phyloP scores from a whole-genome alignment of 2,329 filamentous ascomycete genomes.

The Bretziella fagacearum region DNA sequence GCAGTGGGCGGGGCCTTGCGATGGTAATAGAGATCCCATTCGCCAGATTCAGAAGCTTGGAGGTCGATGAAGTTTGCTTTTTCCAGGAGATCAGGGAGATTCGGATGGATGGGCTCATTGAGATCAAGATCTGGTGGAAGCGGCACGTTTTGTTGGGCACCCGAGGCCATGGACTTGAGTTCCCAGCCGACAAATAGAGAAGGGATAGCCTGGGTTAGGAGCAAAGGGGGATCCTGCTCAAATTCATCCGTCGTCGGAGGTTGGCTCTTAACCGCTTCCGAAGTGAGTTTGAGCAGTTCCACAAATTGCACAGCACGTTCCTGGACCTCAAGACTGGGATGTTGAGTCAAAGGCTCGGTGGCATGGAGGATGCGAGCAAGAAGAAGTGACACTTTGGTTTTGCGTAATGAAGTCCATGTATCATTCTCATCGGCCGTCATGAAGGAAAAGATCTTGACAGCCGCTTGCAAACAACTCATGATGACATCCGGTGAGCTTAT shows the following conservation, averaged over 20 bases:
- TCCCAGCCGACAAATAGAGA: slow-evolving; percentile 74
- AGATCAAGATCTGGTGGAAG: slow-evolving; percentile 60
- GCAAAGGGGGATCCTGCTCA: slow-evolving; percentile 54
- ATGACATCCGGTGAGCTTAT: slow-evolving; percentile 44
- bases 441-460: slow-evolving; percentile 67
- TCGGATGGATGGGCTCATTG: slow-evolving; percentile 63
- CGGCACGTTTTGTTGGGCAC: slow-evolving; percentile 75
- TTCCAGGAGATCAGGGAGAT: slow-evolving; percentile 51
- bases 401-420: slow-evolving; percentile 56
- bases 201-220: slow-evolving; percentile 82
- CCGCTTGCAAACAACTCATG: slow-evolving; percentile 66
- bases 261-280: slow-evolving; percentile 60
- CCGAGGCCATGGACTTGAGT: slow-evolving; percentile 72
- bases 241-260: slow-evolving; percentile 35
- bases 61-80: slow-evolving; percentile 33
- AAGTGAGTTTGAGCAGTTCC: slow-evolving; percentile 72
- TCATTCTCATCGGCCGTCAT: slow-evolving; percentile 48
- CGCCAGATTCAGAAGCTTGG: slow-evolving; percentile 39
- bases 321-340: slow-evolving; percentile 85
- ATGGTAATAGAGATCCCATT: slow-evolving; percentile 52
- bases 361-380: slow-evolving; percentile 70
- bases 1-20: slow-evolving; percentile 34
- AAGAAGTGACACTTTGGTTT: slow-evolving; percentile 57
- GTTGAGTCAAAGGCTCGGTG: slow-evolving; percentile 59
- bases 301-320: slow-evolving; percentile 85